phyloP scores from a whole-genome alignment of 805 yeast genomes.

The Saccharomyces mikatae region DNA sequence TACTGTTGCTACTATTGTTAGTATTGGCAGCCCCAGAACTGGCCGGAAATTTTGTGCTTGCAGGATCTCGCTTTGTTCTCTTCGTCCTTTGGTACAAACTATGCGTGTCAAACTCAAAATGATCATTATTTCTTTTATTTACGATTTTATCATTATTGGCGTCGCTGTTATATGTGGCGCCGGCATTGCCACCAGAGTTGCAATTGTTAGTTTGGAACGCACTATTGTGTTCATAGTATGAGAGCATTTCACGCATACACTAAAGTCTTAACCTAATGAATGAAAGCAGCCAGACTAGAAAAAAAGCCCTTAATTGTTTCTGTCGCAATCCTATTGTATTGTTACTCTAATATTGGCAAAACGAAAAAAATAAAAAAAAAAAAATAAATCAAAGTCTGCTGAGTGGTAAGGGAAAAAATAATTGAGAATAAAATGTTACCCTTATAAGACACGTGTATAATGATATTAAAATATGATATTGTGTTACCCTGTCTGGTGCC shows the following conservation, averaged over 20 bases:
- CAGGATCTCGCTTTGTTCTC: background rate
- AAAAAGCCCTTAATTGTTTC: background rate
- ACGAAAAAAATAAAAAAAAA: background rate
- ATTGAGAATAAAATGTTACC: background rate
- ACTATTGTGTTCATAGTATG: background rate
- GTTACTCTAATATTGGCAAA: background rate
- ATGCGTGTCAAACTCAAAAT: background rate
- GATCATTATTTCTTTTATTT: background rate
- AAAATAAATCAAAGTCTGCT: background rate
- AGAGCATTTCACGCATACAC: background rate
- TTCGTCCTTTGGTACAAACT: background rate
- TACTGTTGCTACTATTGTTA: background rate
- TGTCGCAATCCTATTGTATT: background rate
- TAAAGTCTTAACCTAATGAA: background rate
- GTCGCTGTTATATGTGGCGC: background rate
- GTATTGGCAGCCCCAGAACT: background rate
- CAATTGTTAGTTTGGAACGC: background rate
- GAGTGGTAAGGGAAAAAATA: background rate
- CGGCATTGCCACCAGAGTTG: background rate
- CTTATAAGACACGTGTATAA: background rate
- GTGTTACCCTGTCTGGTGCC: background rate
- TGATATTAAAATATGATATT: background rate
- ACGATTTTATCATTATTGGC: background rate
- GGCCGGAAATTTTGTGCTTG: background rate
- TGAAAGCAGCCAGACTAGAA: background rate